These are phyloP conservation scores for Cutaneotrichosporon spelunceum DNA, from an alignment of 1,284 basidiomycete genomes.

Conservation along the genomic window DNA sequence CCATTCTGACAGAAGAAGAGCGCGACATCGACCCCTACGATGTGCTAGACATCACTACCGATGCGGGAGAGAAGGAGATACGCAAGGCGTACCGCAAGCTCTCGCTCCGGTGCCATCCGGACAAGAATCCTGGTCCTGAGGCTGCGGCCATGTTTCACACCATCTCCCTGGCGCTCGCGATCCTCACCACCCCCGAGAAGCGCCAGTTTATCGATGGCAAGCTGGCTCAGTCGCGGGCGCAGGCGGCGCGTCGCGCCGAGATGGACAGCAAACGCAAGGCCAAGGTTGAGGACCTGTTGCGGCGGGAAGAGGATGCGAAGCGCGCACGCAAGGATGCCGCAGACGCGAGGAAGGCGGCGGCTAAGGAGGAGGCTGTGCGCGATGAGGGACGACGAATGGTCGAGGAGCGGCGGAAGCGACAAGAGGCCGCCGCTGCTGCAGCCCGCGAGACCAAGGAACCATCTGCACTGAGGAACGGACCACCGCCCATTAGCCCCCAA, in stretches of 20 bases:
- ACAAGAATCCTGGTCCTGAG: slow-evolving; percentile 54
- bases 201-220: slow-evolving; percentile 79
- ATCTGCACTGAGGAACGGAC: neutral
- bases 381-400: slow-evolving; percentile 69
- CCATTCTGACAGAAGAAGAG: slow-evolving; percentile 49
- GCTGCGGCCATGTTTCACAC: slow-evolving; percentile 79
- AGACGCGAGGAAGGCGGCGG: slow-evolving; percentile 54
- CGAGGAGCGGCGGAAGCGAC: slow-evolving; percentile 56
- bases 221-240: slow-evolving; percentile 66
- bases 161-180: slow-evolving; percentile 77
- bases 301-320: slow-evolving; percentile 71
- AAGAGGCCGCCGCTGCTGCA: slow-evolving; percentile 23
- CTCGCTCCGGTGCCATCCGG: slow-evolving; percentile 83
- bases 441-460: slow-evolving; percentile 13
- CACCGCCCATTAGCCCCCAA: slow-evolving; percentile 38
- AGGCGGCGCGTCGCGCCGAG: slow-evolving; percentile 66
- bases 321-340: slow-evolving; percentile 61
- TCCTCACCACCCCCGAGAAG: slow-evolving; percentile 76
- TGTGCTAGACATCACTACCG: slow-evolving; percentile 63
- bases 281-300: slow-evolving; percentile 78
- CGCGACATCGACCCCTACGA: slow-evolving; percentile 66
- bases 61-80: slow-evolving; percentile 77
- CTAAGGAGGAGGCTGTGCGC: slow-evolving; percentile 69
- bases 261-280: slow-evolving; percentile 75
- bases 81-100: slow-evolving; percentile 75